These are phyloP conservation scores for Boeremia lycopersici DNA, from an alignment of 2,329 filamentous ascomycete genomes.

Conservation along the genomic window DNA sequence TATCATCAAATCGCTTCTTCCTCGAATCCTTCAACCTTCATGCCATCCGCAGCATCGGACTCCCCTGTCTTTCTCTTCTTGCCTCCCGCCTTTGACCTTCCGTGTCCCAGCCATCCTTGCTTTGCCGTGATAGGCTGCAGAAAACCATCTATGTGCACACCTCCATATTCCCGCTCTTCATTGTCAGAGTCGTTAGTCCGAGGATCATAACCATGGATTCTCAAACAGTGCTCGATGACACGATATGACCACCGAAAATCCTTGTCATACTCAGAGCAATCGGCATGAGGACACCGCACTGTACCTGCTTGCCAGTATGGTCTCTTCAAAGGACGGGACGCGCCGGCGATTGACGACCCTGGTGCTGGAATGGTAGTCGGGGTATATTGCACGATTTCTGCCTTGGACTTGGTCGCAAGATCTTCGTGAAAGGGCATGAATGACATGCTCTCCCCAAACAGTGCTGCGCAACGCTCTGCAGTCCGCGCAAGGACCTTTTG, in stretches of 20 bases:
- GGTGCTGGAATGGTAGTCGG: slow-evolving; percentile 36
- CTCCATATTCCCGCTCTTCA: slow-evolving; percentile 58
- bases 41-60: neutral
- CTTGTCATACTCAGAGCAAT: slow-evolving; percentile 36
- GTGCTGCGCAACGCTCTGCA: slow-evolving; percentile 72
- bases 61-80: slow-evolving; percentile 11
- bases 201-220: slow-evolving; percentile 53
- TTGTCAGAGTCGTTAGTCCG: slow-evolving; percentile 53
- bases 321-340: slow-evolving; percentile 18
- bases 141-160: slow-evolving; percentile 72
- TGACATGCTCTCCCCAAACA: slow-evolving; percentile 76
- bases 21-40: neutral
- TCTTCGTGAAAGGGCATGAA: slow-evolving; percentile 62
- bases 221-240: slow-evolving; percentile 53
- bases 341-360: neutral
- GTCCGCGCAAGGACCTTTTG: slow-evolving; percentile 70
- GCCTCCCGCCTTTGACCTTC: slow-evolving; percentile 28
- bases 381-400: slow-evolving; percentile 45
- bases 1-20: neutral
- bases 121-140: slow-evolving; percentile 58
- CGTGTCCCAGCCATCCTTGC: slow-evolving; percentile 35
- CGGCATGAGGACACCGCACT: slow-evolving; percentile 40
- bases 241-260: slow-evolving; percentile 36
- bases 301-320: slow-evolving; percentile 37
- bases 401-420: slow-evolving; percentile 23